Conservation (phyloP, 768 basidiomycete genomes). For the Gymnopilus junonius region DNA sequence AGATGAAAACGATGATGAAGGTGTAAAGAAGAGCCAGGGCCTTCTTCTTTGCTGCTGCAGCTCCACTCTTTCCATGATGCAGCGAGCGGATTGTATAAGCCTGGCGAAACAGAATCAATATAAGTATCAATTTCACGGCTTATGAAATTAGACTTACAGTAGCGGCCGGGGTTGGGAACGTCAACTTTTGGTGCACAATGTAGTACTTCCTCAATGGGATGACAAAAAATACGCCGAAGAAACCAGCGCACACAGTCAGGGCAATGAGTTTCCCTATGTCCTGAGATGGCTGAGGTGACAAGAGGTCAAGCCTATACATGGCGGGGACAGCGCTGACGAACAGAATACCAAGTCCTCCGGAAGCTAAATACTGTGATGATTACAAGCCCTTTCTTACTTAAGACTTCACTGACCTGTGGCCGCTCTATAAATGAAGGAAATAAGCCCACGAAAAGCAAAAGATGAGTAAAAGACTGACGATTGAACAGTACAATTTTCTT, state of each 20-base stretch:
- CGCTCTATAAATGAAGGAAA: slow-evolving; percentile 37
- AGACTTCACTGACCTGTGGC: slow-evolving; percentile 44
- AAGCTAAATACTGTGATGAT: slow-evolving; percentile 34
- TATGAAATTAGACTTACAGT: slow-evolving; percentile 38
- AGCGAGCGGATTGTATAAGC: slow-evolving; percentile 68
- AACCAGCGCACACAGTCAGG: slow-evolving; percentile 54
- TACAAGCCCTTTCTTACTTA: slow-evolving; percentile 4
- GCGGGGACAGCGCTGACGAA: slow-evolving; percentile 65
- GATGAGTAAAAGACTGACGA: slow-evolving; percentile 34
- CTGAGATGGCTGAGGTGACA: slow-evolving; percentile 46
- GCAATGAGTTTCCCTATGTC: slow-evolving; percentile 63
- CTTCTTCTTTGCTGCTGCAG: slow-evolving; percentile 58
- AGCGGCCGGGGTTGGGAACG: slow-evolving; percentile 71
- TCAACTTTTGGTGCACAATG: slow-evolving; percentile 64
- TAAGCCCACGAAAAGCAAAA: neutral
- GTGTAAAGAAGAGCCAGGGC: slow-evolving; percentile 51
- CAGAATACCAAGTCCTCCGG: slow-evolving; percentile 63
- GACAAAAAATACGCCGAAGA: slow-evolving; percentile 71
- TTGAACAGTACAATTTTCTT: slow-evolving; percentile 70
- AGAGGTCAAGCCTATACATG: slow-evolving; percentile 57
- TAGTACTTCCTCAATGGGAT: slow-evolving; percentile 66
- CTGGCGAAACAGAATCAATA: slow-evolving; percentile 21
- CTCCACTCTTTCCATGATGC: slow-evolving; percentile 55
- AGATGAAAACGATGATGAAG: slow-evolving; percentile 51
- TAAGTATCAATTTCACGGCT: neutral